A percentile compares a stretch with the other conserved stretches of the same genome.
These are phyloP conservation scores for Noccaea caerulescens DNA, from an alignment of 345 rosid genomes.

Conservation along the genomic window DNA sequence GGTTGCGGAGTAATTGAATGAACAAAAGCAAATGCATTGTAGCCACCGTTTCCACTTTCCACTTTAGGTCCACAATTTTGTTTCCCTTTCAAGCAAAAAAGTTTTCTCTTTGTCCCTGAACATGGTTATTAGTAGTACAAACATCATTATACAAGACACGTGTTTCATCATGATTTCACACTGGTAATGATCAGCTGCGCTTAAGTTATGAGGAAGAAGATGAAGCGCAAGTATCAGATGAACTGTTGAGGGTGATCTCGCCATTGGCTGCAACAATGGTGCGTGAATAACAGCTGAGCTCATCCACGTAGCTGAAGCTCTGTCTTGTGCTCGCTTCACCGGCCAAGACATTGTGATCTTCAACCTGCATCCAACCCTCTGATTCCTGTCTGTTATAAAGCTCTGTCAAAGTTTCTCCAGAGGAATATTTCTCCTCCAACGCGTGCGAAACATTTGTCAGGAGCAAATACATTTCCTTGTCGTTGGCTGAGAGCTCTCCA, in stretches of 20 bases:
- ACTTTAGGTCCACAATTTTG: conserved; percentile 19
- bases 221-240: conserved; percentile 53
- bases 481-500: conserved; percentile 39
- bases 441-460: conserved; percentile 71
- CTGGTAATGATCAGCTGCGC: conserved; percentile 15
- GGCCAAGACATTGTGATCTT: conserved; percentile 65
- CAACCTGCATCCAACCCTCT: conserved; percentile 81
- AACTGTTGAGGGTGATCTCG: conserved; percentile 45
- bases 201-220: conserved; percentile 25
- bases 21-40: conserved; percentile 31
- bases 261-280: conserved; percentile 52
- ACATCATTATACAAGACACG: conserved; percentile 21
- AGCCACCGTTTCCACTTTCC: neutral
- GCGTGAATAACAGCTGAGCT: conserved; percentile 56
- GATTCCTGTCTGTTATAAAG: conserved; percentile 57
- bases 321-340: conserved; percentile 63
- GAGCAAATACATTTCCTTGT: conserved; percentile 49
- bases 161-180: conserved; percentile 22
- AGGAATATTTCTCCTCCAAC: conserved; percentile 40
- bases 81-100: conserved; percentile 11
- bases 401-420: conserved; percentile 42
- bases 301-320: conserved; percentile 52
- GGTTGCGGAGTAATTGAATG: conserved; percentile 60
- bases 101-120: conserved; percentile 7
- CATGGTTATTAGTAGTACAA: conserved; percentile 32